Conservation (phyloP, 1,284 basidiomycete species). For the Tilletiaria anomala region DNA sequence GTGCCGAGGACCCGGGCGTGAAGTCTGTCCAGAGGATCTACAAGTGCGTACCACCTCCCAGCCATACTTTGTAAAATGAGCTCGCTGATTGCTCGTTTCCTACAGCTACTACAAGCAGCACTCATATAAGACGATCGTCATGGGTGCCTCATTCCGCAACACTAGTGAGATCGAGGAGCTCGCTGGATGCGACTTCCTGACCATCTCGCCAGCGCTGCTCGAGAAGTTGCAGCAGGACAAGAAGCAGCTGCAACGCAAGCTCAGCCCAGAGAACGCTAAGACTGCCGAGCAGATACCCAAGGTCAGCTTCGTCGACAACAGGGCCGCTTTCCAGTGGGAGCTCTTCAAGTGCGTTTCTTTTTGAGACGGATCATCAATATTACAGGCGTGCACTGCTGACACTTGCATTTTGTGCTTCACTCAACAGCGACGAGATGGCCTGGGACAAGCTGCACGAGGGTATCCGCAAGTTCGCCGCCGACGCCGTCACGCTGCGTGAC, state of each 20-base stretch:
- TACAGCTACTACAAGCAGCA: constrained; percentile 86
- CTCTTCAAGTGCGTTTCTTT: no score
- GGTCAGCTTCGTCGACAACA: constrained; percentile 76
- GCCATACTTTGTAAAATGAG: constrained; percentile 26
- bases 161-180: constrained; percentile 82
- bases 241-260: constrained; percentile 66
- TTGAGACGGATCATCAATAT: no score
- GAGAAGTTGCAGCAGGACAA: constrained; percentile 77
- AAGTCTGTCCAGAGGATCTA: constrained; percentile 88
- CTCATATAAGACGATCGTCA: constrained; percentile 96
- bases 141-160: constrained; percentile 92
- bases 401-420: neutral
- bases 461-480: constrained; percentile 73
- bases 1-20: constrained; percentile 78
- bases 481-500: constrained; percentile 74
- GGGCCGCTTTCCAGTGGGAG: constrained; percentile 86
- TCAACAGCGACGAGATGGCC: constrained; percentile 27
- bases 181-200: constrained; percentile 86
- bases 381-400: neutral
- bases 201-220: constrained; percentile 77
- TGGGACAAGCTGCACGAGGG: constrained; percentile 61
- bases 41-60: no score
- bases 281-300: constrained; percentile 55
- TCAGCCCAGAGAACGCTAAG: constrained; percentile 56
- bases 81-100: no score